These are phyloP conservation scores for Luffa aegyptiaca DNA, from an alignment of 306 rosid genomes.

Conservation along the genomic window DNA sequence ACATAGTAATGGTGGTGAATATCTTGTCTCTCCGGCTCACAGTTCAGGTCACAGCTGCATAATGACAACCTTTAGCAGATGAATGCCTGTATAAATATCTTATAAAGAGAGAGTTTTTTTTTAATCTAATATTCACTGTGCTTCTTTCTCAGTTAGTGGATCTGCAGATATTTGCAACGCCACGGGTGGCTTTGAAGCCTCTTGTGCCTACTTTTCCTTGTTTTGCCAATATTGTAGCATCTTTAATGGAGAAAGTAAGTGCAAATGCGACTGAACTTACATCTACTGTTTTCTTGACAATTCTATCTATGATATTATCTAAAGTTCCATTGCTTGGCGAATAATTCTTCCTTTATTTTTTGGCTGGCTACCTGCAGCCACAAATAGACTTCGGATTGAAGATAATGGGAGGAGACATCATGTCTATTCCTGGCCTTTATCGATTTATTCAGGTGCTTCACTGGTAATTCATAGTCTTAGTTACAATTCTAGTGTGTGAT, in stretches of 20 bases:
- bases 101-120: conserved; percentile 7
- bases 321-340: not conserved
- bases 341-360: not conserved
- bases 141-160: conserved; percentile 62
- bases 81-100: not conserved
- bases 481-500: not conserved
- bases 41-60: conserved; percentile 56
- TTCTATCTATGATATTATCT: not conserved
- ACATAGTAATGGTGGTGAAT: conserved; percentile 45
- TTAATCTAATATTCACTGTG: conserved; percentile 18
- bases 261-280: not conserved
- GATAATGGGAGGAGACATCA: conserved; percentile 77
- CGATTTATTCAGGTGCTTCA: conserved; percentile 73
- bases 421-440: conserved; percentile 87
- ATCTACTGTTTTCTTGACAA: not conserved
- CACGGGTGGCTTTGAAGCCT: conserved; percentile 67
- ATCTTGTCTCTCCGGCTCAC: conserved; percentile 41
- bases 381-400: conserved; percentile 80
- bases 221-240: conserved; percentile 54
- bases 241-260: conserved; percentile 83
- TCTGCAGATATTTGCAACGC: conserved; percentile 61
- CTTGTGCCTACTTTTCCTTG: conserved; percentile 92
- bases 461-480: conserved; percentile 18
- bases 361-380: conserved; percentile 41
- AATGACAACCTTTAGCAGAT: conserved; percentile 8